Evolutionary conservation across 352 stramenopile genomes (phyloP).

Genomic region (Phytophthora meadii): DNA sequence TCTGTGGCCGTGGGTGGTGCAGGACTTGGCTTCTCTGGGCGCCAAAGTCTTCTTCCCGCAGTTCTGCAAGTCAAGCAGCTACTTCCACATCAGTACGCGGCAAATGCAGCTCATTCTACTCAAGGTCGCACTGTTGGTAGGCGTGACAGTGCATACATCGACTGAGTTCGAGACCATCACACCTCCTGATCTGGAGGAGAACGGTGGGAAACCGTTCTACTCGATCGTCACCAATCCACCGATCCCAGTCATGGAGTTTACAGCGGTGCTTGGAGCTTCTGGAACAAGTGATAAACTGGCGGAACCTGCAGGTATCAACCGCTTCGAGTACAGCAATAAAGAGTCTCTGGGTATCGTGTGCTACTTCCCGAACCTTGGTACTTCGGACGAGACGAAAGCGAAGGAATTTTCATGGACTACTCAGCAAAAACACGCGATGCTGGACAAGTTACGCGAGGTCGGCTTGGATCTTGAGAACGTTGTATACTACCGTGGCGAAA

Average conservation of each 20-base stretch:
- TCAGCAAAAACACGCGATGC: conserved; percentile 75
- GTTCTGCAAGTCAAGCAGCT: conserved; percentile 73
- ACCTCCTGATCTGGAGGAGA: conserved; percentile 53
- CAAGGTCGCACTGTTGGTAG: conserved; percentile 73
- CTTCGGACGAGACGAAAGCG: conserved; percentile 66
- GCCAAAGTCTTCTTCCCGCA: conserved; percentile 78
- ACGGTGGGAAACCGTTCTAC: conserved; percentile 59
- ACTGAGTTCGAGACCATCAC: conserved; percentile 63
- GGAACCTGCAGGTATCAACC: conserved; percentile 61
- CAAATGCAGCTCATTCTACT: conserved; percentile 84
- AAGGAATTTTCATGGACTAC: conserved; percentile 80
- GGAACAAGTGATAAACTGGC: conserved; percentile 70
- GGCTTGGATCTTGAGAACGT: conserved; percentile 79
- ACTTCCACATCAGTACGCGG: conserved; percentile 82
- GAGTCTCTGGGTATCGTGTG: conserved; percentile 77
- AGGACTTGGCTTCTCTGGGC: conserved; percentile 70
- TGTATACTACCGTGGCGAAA: conserved; percentile 83
- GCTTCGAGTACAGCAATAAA: conserved; percentile 72
- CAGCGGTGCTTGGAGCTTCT: conserved; percentile 60
- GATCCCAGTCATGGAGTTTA: conserved; percentile 74
- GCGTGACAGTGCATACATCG: conserved; percentile 58
- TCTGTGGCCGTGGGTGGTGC: conserved; percentile 81
- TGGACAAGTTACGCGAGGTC: conserved; percentile 64
- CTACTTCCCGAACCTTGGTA: conserved; percentile 76
- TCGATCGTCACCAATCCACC: conserved; percentile 66